Conservation (phyloP, 192 early-diverging fungal genomes). For the Umbelopsis vinacea region DNA sequence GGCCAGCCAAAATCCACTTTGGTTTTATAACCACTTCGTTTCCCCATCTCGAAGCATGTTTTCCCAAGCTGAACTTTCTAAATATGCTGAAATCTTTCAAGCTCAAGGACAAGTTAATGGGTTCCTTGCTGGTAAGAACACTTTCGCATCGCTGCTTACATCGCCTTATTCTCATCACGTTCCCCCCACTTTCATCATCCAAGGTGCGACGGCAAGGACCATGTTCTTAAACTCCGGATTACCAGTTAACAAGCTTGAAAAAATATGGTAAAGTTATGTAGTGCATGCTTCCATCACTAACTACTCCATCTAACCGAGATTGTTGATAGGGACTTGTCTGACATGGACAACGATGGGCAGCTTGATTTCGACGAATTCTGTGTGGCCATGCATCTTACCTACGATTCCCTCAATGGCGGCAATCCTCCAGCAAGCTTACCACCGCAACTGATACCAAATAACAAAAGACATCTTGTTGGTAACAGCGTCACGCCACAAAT, state of each 20-base stretch:
- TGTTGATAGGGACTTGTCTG: conserved; percentile 67
- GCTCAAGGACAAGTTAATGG: conserved; percentile 54
- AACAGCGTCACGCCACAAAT: conserved; percentile 26
- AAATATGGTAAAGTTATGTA: conserved; percentile 42
- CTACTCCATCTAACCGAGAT: not conserved
- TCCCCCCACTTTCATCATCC: not conserved
- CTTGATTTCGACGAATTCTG: conserved; percentile 87
- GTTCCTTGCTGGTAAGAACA: conserved; percentile 51
- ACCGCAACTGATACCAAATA: conserved; percentile 64
- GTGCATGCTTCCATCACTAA: no score
- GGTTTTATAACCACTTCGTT: not conserved
- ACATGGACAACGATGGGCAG: conserved; percentile 82
- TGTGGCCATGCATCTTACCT: conserved; percentile 78
- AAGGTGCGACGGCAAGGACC: conserved; percentile 43
- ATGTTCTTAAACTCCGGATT: conserved; percentile 46
- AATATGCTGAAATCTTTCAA: conserved; percentile 61
- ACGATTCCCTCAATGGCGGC: conserved; percentile 61
- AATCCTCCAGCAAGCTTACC: conserved; percentile 66
- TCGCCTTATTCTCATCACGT: not conserved
- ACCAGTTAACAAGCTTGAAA: conserved; percentile 43
- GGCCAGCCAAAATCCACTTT: no score
- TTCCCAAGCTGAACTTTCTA: conserved; percentile 50
- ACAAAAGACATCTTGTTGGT: conserved; percentile 59
- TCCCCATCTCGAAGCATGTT: conserved; percentile 23
- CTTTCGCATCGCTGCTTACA: not conserved